These are phyloP conservation scores for Suillus placidus DNA, from an alignment of 768 basidiomycete species.

Conservation along the genomic window DNA sequence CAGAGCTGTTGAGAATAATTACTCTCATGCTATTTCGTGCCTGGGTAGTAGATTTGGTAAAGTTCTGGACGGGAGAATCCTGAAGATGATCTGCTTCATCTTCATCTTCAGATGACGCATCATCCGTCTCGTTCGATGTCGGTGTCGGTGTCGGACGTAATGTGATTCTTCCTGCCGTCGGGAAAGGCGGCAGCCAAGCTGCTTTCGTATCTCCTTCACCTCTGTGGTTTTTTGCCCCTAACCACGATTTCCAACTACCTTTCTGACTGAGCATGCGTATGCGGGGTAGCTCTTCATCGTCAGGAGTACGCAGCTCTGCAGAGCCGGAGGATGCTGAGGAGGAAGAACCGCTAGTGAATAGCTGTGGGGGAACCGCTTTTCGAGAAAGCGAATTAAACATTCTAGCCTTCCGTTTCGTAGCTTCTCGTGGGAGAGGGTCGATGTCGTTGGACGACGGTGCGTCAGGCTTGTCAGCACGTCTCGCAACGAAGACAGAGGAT, in stretches of 20 bases:
- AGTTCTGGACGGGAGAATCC: slow-evolving; percentile 18
- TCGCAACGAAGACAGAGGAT: slow-evolving; percentile 55
- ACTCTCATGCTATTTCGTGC: slow-evolving; percentile 43
- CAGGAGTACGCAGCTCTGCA: slow-evolving; percentile 56
- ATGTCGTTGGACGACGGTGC: slow-evolving; percentile 18
- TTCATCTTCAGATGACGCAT: slow-evolving; percentile 42
- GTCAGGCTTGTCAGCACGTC: slow-evolving; percentile 35
- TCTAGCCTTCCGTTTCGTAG: slow-evolving; percentile 26
- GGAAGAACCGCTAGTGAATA: slow-evolving; percentile 45
- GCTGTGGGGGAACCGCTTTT: slow-evolving; percentile 28
- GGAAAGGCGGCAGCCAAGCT: slow-evolving; percentile 35
- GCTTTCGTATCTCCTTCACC: slow-evolving; percentile 31
- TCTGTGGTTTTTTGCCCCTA: slow-evolving; percentile 42
- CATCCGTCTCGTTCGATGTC: slow-evolving; percentile 31
- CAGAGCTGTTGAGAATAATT: slow-evolving; percentile 51
- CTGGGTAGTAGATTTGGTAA: slow-evolving; percentile 32
- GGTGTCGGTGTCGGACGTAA: slow-evolving; percentile 25
- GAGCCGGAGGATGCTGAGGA: slow-evolving; percentile 66
- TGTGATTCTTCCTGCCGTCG: slow-evolving; percentile 23
- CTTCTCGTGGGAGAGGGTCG: slow-evolving; percentile 15
- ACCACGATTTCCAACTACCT: slow-evolving; percentile 61
- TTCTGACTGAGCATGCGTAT: slow-evolving; percentile 36
- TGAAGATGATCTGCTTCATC: slow-evolving; percentile 33
- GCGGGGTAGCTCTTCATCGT: slow-evolving; percentile 50
- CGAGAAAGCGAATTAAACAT: slow-evolving; percentile 32